Conservation (phyloP, 192 early-diverging fungal species). For the Blastocladiella britannica region DNA sequence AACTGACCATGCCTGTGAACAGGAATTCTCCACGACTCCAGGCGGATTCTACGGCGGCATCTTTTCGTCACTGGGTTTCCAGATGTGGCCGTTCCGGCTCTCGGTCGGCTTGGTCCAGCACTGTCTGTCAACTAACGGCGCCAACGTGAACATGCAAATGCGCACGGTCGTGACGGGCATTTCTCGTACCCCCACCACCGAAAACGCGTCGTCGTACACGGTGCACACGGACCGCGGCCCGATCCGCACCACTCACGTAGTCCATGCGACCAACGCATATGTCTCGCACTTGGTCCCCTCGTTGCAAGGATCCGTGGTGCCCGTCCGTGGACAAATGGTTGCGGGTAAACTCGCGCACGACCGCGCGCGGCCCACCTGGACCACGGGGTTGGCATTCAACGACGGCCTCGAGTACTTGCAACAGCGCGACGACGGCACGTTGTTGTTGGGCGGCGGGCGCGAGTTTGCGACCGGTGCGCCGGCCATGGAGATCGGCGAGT, state of each 20-base stretch:
- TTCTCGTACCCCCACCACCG: neutral
- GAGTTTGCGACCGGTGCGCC: slow-evolving; percentile 9
- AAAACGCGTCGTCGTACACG: neutral
- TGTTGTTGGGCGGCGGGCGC: slow-evolving; percentile 22
- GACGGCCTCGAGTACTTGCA: slow-evolving; percentile 24
- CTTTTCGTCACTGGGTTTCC: neutral
- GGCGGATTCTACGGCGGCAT: slow-evolving; percentile 5
- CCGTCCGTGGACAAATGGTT: slow-evolving; percentile 27
- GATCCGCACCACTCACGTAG: slow-evolving; percentile 9
- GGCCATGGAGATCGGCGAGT: slow-evolving; percentile 11
- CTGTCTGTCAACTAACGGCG: neutral
- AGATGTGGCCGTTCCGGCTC: slow-evolving; percentile 7
- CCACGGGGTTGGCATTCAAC: slow-evolving; percentile 6
- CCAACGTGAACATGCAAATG: slow-evolving; percentile 3
- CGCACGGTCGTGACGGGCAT: slow-evolving; percentile 7
- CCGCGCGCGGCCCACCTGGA: neutral
- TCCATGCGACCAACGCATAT: slow-evolving; percentile 26
- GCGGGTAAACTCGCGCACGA: slow-evolving; percentile 10
- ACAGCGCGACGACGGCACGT: slow-evolving; percentile 16
- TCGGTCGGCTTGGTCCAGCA: slow-evolving; percentile 5
- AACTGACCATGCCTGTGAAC: neutral
- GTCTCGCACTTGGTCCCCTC: slow-evolving; percentile 15
- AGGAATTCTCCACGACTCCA: neutral
- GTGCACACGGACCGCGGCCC: slow-evolving; percentile 7
- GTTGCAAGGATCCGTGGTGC: slow-evolving; percentile 10